Conservation (phyloP, 2,329 filamentous ascomycete species). For the Epichloe gansuensis region DNA sequence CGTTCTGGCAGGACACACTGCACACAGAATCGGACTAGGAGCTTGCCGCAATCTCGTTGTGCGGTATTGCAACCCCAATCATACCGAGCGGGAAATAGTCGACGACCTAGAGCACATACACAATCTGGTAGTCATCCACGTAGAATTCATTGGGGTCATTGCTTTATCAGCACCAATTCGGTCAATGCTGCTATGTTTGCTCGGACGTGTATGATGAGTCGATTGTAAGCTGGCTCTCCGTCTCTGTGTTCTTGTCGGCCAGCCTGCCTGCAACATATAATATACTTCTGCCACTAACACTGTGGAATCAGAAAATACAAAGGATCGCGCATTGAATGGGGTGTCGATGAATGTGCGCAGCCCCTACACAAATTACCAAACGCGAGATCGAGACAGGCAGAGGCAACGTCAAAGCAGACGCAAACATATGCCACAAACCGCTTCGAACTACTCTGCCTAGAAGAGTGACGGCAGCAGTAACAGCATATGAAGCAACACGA, state of each 20-base stretch:
- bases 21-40: conserved; percentile 50
- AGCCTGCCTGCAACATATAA: neutral
- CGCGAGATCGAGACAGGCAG: neutral
- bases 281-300: neutral
- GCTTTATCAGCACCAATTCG: conserved; percentile 64
- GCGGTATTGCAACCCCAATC: conserved; percentile 39
- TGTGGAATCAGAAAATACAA: conserved; percentile 46
- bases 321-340: conserved; percentile 56
- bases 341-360: conserved; percentile 58
- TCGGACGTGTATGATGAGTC: conserved; percentile 64
- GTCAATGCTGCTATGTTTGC: conserved; percentile 65
- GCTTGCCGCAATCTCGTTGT: conserved; percentile 67
- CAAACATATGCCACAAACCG: conserved; percentile 37
- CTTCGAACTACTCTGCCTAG: conserved; percentile 46
- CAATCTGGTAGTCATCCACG: conserved; percentile 57
- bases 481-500: neutral
- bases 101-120: conserved; percentile 74
- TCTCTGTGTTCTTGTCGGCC: neutral
- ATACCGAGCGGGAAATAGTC: conserved; percentile 54
- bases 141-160: conserved; percentile 49
- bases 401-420: conserved; percentile 10
- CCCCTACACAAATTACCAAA: conserved; percentile 28
- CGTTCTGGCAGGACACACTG: conserved; percentile 48
- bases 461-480: conserved; percentile 11
- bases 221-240: conserved; percentile 27